phyloP scores from a whole-genome alignment of 805 yeast genomes.

The Hermanozyma aechmeae region DNA sequence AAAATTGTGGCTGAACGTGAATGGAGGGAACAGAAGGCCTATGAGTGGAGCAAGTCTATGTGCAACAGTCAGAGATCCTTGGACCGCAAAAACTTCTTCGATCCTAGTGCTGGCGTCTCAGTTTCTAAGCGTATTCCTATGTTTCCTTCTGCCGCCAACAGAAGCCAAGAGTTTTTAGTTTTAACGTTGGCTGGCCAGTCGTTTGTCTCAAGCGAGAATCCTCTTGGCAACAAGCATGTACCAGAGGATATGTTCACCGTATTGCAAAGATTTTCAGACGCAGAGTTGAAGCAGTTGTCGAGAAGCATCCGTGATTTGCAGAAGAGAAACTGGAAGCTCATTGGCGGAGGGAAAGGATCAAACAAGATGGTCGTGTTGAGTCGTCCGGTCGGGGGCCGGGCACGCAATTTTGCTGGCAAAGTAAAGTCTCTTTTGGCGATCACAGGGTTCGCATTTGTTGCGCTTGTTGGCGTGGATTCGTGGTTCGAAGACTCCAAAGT shows the following conservation, averaged over 20 bases:
- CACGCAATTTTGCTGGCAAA: neutral
- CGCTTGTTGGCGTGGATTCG: conserved; percentile 16
- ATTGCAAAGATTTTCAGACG: conserved; percentile 25
- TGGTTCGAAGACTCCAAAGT: conserved; percentile 8
- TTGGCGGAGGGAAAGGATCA: conserved; percentile 34
- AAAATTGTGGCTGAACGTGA: conserved; percentile 31
- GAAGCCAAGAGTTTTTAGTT: conserved; percentile 15
- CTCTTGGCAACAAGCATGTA: conserved; percentile 26
- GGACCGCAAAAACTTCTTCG: conserved; percentile 34
- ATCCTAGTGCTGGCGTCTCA: conserved; percentile 24
- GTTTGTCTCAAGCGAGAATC: conserved; percentile 23
- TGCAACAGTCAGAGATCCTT: conserved; percentile 28
- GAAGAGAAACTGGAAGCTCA: conserved; percentile 40
- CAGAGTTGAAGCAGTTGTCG: conserved; percentile 23
- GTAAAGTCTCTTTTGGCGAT: conserved; percentile 16
- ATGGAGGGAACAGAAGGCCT: conserved; percentile 42
- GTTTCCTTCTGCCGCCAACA: conserved; percentile 6
- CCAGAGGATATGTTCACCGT: conserved; percentile 34
- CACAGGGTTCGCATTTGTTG: conserved; percentile 16
- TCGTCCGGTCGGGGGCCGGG: conserved; percentile 1
- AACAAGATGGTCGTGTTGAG: conserved; percentile 10
- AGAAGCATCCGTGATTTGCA: conserved; percentile 34
- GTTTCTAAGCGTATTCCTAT: conserved; percentile 6
- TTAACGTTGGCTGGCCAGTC: conserved; percentile 26
- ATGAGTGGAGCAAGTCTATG: conserved; percentile 39